Evolutionary conservation across 2,329 filamentous ascomycete species (phyloP).

Genomic region (Cercospora brassicicola): DNA sequence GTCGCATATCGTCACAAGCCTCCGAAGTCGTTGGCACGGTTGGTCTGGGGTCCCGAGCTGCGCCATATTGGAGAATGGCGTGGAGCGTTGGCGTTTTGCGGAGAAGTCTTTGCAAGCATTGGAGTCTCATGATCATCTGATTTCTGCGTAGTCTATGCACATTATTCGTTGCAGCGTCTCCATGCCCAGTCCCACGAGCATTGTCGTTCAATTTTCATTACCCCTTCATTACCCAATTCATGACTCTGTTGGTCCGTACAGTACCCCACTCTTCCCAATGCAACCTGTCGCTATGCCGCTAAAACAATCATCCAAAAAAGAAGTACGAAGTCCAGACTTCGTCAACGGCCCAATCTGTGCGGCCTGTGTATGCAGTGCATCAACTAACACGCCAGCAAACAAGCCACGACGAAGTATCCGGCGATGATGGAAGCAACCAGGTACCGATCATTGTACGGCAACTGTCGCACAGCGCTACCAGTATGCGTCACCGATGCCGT

Average conservation of each 20-base stretch:
- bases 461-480: not conserved
- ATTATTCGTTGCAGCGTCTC: conserved; percentile 7
- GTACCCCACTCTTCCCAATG: conserved; percentile 11
- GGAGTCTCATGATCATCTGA: conserved; percentile 9
- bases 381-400: not conserved
- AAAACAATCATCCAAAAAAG: conserved; percentile 12
- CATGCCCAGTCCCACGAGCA: conserved; percentile 6
- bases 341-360: not conserved
- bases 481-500: conserved; percentile 18
- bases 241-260: conserved; percentile 17
- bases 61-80: conserved; percentile 11
- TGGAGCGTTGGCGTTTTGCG: conserved; percentile 6
- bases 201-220: conserved; percentile 1
- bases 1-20: conserved; percentile 2
- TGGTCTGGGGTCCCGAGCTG: conserved; percentile 4
- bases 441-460: not conserved
- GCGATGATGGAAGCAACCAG: not conserved
- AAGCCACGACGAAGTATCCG: not conserved
- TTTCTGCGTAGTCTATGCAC: conserved; percentile 6
- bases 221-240: conserved; percentile 14
- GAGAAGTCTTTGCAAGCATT: conserved; percentile 15
- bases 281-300: conserved; percentile 19
- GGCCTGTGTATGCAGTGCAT: not conserved
- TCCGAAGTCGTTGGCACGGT: not conserved
- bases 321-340: not conserved